Evolutionary conservation across 306 rosid species (phyloP).

Genomic region (Acacia crassicarpa): DNA sequence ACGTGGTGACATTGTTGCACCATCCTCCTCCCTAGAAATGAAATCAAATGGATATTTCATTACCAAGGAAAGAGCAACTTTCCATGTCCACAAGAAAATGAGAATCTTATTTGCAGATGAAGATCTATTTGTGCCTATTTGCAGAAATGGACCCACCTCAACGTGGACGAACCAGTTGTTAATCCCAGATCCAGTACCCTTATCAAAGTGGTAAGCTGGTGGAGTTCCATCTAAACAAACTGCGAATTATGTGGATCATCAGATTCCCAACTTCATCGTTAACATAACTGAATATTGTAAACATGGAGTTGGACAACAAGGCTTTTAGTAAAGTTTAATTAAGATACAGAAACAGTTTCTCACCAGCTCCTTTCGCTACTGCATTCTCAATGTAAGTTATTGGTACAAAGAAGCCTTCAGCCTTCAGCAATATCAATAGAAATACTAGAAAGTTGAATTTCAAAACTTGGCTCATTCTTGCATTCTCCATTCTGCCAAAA

Average conservation of each 20-base stretch:
- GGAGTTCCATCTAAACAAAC: conserved; percentile 98
- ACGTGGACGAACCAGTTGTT: conserved; percentile 79
- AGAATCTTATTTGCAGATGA: background rate
- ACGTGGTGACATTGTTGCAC: conserved; percentile 89
- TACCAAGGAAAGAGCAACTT: background rate
- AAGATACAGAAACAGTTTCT: conserved; percentile 35
- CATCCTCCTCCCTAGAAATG: conserved; percentile 89
- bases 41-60: conserved; percentile 24
- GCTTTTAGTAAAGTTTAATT: background rate
- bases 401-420: conserved; percentile 58
- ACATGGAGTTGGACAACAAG: background rate
- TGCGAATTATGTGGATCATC: conserved; percentile 38
- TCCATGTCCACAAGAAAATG: conserved; percentile 2
- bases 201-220: conserved; percentile 84
- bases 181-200: conserved; percentile 77
- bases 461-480: conserved; percentile 40
- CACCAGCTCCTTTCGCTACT: conserved; percentile 86
- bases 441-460: conserved; percentile 47
- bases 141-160: conserved; percentile 66
- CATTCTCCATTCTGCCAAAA: conserved; percentile 62
- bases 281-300: conserved; percentile 16
- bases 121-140: background rate
- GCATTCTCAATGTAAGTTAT: conserved; percentile 67
- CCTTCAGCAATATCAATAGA: conserved; percentile 42
- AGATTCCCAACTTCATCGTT: conserved; percentile 1